Evolutionary conservation across 2,329 filamentous ascomycete genomes (phyloP), one percentile per base, ranked within the genome.

Genomic region (Hymenoscyphus salicellus): DNA sequence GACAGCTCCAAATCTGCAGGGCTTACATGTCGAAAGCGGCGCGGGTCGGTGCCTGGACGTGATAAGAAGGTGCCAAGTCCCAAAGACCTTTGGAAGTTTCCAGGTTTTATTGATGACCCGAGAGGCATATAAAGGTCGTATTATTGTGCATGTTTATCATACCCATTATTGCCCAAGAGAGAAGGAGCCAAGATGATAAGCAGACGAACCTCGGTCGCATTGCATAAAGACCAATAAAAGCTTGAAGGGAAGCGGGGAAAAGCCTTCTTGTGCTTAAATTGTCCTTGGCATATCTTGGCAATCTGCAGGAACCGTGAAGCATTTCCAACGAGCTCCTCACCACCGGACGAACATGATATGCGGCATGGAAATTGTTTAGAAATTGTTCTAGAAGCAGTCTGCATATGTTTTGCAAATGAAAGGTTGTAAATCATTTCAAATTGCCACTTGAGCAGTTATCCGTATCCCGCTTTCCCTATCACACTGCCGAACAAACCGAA

Each of bases 171-270:
- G 8, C 30, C 33, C n/a, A 59, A 41, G 20, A 30, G 8, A 46
- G 57, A 59, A 59, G 57, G 57, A 59, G 57, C 57, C 57, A 59
- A 59, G 57, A 17, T 46, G 57, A 59, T 59, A 59, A 30, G 57
- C 17, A n/a, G 16, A 17, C 26, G 14, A 59, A 14, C 20, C 46
- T 52, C 46, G 46, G 20, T 23, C 5, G 11, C 17, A 20, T 20
- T 43, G 33, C 32, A 43, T 23, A 11, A 8, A 23, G 23, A 5
- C 57, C n/a, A 59, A 59, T 59, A 17, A 59, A 23, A 43, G 23
- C 36, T 17, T 38, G 1, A n/a, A 30, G 36, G 36, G 36, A 59
- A 43, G 57, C 46, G 46, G 46, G 20, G 20, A 52, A 52, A 52
- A 52, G 8, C 36, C 57, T 59, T 59, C 33, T 38, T 59, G 23